Percentiles rank a stretch among this genome's conserved stretches.
Evolutionary conservation across 2,329 filamentous ascomycete genomes (phyloP).

Genomic region (Microdochium trichocladiopsis): DNA sequence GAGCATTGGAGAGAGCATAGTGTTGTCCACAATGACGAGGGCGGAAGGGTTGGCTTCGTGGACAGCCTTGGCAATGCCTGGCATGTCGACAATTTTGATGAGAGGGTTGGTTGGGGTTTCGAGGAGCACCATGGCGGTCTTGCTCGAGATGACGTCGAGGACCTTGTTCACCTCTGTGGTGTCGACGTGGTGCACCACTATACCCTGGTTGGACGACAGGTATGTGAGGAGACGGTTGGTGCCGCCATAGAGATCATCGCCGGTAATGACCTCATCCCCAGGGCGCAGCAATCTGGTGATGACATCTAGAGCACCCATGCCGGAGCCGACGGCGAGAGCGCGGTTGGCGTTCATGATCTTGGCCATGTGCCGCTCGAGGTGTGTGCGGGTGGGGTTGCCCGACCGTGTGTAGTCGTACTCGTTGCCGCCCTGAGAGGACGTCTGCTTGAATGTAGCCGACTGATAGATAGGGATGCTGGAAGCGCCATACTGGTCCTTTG

Average conservation of each 20-base stretch:
- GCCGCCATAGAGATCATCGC: conserved; percentile 93
- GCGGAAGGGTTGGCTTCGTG: conserved; percentile 74
- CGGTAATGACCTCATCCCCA: conserved; percentile 94
- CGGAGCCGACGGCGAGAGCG: conserved; percentile 87
- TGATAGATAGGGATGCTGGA: conserved; percentile 98
- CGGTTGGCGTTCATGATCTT: conserved; percentile 98
- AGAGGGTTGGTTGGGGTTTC: conserved; percentile 96
- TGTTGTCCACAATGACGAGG: conserved; percentile 93
- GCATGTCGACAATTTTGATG: conserved; percentile 95
- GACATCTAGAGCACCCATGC: conserved; percentile 95
- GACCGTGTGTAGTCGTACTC: conserved; percentile 99
- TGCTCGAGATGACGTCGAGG: conserved; percentile 58
- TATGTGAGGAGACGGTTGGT: conserved; percentile 92
- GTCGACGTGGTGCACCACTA: conserved; percentile 93
- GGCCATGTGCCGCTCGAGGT: conserved; percentile 91
- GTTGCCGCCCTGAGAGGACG: conserved; percentile 67
- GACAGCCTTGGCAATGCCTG: conserved; percentile 65
- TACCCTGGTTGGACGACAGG: conserved; percentile 80
- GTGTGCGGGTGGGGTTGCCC: conserved; percentile 91
- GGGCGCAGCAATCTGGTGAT: conserved; percentile 86
- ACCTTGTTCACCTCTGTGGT: conserved; percentile 75
- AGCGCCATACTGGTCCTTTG: conserved; percentile 93
- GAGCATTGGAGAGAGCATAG: conserved; percentile 94
- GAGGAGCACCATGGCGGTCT: conserved; percentile 91
- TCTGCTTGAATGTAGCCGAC: conserved; percentile 97